Base-by-base conservation (phyloP, 331 rosid genomes). In the Stylosanthes scabra region DNA sequence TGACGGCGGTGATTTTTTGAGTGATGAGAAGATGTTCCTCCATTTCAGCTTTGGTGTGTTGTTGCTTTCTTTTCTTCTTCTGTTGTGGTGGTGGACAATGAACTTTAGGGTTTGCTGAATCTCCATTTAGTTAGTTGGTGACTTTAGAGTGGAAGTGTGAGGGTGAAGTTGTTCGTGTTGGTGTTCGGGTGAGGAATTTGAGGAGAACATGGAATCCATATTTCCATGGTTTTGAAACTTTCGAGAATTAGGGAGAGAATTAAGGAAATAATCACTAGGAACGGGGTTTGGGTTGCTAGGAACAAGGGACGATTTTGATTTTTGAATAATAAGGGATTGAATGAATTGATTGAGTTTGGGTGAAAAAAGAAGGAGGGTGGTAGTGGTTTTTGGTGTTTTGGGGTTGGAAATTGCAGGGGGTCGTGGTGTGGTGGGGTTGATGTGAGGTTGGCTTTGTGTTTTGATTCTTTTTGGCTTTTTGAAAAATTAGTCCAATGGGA, bases 21-120 rank as follows among this genome's bases (percentile, higher is more conserved):
- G 71, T 67, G 88, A 92, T 67, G 88, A 92, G 34, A 92, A 74
- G 50, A 80, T 61, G 3, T 74, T 79, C 84, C 86, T 86, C 99
- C 99, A 95, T 83, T 81, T 88, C 5, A 82, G 84, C 12, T 79
- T 44, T 2, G 88, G 80, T 44, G 80, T 37, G 0, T 47, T 27
- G 1, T 13, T 37, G 8, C 16, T 50, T 11, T 45, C 25, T 31
- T 31, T 5, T 5, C 5, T 11, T 9, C 7, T n/a, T n/a, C 8
- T n/a, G 57, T 46, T 46, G 6, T 46, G 46, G 10, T 46, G 70
- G 8, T 89, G 86, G 40, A 82, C 5, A 60, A 75, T 73, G 58
- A 87, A 55, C 79, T 68, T 87, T 82, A 84, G 3, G 50, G 78
- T 79, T 14, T 87, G 88, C 9, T 83, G 95, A 70, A 87, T 84